Evolutionary conservation across 2,329 filamentous ascomycete genomes (phyloP), one percentile per base, ranked within the genome.

Genomic region (Escovopsis sp.): DNA sequence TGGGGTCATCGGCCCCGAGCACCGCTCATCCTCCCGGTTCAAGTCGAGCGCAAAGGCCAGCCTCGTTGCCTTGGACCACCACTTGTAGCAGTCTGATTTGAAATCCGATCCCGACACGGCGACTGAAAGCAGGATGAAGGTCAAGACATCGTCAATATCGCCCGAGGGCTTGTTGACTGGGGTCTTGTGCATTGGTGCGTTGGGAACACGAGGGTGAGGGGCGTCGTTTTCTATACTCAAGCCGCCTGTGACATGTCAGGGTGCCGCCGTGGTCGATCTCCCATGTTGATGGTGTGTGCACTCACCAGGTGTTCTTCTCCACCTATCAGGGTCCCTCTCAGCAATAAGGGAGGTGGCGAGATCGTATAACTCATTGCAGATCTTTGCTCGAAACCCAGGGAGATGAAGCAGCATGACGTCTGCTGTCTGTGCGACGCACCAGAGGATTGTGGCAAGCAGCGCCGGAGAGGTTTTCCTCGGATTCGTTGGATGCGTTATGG

Each of bases 81-180:
- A 70, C 44, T 62, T 65, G 41, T 66, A 56, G 45, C 61, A 64
- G 45, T 70, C 68, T 4, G 63, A 61, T 49, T 70, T 70, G 57
- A 67, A 69, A 40, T 69, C 65, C 10, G 66, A 61, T 0, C 64
- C 66, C 1, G 67, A 70, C 4, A 68, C 61, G 1, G 64, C 64
- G 28, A 69, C 64, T 11, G 63, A 61, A 6, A 71, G 53, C 1
- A 70, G 58, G 6, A 64, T 58, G 19, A 67, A 65, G 0, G 64
- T 65, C n/a, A 70, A 49, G 18, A 69, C 64, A 43, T 65, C 64
- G 44, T 68, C 67, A 5, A 64, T 50, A 3, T 53, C 48, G 3
- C 58, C 57, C 7, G 50, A 58, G 0, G 60, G 59, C 41, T 62
- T 59, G 43, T 60, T 63, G 33, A 53, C 56, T 6, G 53, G 51